These are phyloP conservation scores for Erythrobasidium hasegawianum DNA, from an alignment of 1,284 basidiomycete species.

Conservation along the genomic window DNA sequence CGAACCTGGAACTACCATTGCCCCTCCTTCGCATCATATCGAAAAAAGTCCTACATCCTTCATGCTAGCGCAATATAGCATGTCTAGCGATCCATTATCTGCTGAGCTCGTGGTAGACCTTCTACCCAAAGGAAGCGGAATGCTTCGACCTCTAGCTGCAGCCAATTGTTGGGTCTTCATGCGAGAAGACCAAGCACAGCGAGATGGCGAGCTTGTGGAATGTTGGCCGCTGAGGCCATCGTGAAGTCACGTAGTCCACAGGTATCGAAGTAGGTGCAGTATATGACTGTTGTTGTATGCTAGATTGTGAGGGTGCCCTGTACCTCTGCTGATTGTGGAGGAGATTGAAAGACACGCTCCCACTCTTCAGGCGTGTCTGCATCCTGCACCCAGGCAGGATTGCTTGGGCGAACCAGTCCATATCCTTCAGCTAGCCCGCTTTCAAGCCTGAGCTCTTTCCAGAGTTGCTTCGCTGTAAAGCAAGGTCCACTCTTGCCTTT, in stretches of 20 bases:
- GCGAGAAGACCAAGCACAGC: not conserved
- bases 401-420: slow-evolving; percentile 10
- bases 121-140: slow-evolving; percentile 8
- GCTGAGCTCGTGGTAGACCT: slow-evolving; percentile 1
- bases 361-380: slow-evolving; percentile 28
- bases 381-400: slow-evolving; percentile 9
- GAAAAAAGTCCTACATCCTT: not conserved
- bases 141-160: slow-evolving; percentile 3
- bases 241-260: too few species aligned
- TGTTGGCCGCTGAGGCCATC: not conserved
- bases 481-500: slow-evolving; percentile 22
- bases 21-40: too few species aligned
- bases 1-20: too few species aligned
- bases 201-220: slow-evolving; percentile 4
- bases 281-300: too few species aligned
- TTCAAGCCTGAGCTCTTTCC: not conserved
- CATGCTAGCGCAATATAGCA: not conserved
- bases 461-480: slow-evolving; percentile 22
- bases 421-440: slow-evolving; percentile 2
- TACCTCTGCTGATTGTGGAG: not conserved
- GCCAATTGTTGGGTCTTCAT: slow-evolving; percentile 17
- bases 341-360: slow-evolving; percentile 2
- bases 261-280: too few species aligned
- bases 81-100: not conserved
- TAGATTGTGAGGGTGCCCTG: not conserved